Conservation (phyloP, 441 rosid species). For the Lepidium campestre region DNA sequence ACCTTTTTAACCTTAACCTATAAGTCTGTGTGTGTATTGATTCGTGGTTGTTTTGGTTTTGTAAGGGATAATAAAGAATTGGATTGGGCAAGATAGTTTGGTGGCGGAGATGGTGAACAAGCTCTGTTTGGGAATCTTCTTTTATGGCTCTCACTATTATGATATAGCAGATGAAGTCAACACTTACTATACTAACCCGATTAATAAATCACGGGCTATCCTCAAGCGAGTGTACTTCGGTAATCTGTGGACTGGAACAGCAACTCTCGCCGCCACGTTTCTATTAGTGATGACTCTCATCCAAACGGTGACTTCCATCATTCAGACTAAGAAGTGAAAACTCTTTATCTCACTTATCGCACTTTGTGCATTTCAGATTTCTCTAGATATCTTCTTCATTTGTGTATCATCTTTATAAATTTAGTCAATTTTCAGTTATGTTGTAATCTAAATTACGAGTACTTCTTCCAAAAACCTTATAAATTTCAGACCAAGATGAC, state of each 20-base stretch:
- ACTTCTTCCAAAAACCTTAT: background rate
- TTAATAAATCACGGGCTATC: background rate
- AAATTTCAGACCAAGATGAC: background rate
- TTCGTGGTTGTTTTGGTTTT: background rate
- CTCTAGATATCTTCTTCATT: background rate
- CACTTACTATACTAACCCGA: background rate
- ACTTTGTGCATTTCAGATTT: background rate
- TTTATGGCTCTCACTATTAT: background rate
- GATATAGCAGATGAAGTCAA: background rate
- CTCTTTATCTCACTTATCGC: background rate
- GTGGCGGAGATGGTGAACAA: constrained; percentile 9
- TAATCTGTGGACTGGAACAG: constrained; percentile 16
- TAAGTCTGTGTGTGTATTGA: background rate
- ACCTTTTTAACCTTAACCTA: background rate
- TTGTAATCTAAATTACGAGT: background rate
- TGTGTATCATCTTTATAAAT: background rate
- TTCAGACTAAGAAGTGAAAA: background rate
- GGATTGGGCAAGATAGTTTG: background rate
- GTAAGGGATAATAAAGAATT: constrained; percentile 1
- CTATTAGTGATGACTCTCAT: background rate
- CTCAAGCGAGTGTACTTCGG: constrained; percentile 19
- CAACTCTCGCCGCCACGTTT: background rate
- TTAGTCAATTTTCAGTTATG: background rate
- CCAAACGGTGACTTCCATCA: background rate
- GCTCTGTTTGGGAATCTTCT: background rate